Percentiles rank a stretch among this genome's conserved stretches.
phyloP scores from a whole-genome alignment of 345 rosid species.

The Acer yangbiense region DNA sequence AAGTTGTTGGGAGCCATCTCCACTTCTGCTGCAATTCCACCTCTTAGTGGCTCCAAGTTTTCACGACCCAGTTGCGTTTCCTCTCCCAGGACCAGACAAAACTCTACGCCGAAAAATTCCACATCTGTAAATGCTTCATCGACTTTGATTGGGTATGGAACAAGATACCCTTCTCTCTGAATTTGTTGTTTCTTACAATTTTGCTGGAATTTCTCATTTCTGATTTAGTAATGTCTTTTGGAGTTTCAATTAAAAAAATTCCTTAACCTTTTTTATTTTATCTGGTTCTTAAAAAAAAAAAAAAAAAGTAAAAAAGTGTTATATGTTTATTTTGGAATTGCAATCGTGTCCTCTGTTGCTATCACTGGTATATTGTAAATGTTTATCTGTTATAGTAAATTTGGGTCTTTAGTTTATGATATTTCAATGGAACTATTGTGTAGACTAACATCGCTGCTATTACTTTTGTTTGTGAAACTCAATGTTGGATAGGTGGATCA shows the following conservation, averaged over 20 bases:
- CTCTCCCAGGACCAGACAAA: constrained; percentile 14
- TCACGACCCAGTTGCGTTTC: constrained; percentile 22
- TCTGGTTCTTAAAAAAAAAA: background rate
- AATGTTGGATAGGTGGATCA: background rate
- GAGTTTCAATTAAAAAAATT: background rate
- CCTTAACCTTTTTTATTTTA: no score
- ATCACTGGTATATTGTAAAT: background rate
- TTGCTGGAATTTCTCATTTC: background rate
- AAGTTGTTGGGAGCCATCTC: constrained; percentile 43
- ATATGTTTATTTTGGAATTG: background rate
- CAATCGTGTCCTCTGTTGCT: background rate
- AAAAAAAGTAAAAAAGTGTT: no score
- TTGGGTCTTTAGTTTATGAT: background rate
- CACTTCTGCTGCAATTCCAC: constrained; percentile 34
- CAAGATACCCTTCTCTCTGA: constrained; percentile 15
- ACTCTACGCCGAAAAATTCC: constrained; percentile 17
- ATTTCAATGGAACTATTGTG: constrained; percentile 2
- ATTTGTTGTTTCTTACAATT: constrained; percentile 14
- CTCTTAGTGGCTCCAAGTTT: constrained; percentile 27
- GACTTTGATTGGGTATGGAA: constrained; percentile 48
- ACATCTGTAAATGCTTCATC: constrained; percentile 41
- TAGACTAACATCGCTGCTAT: background rate
- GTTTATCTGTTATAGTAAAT: background rate
- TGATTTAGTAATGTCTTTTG: constrained; percentile 2
- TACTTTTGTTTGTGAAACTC: background rate